Base-by-base conservation (phyloP, 352 stramenopile genomes). In the Phytopythium helicoides region DNA sequence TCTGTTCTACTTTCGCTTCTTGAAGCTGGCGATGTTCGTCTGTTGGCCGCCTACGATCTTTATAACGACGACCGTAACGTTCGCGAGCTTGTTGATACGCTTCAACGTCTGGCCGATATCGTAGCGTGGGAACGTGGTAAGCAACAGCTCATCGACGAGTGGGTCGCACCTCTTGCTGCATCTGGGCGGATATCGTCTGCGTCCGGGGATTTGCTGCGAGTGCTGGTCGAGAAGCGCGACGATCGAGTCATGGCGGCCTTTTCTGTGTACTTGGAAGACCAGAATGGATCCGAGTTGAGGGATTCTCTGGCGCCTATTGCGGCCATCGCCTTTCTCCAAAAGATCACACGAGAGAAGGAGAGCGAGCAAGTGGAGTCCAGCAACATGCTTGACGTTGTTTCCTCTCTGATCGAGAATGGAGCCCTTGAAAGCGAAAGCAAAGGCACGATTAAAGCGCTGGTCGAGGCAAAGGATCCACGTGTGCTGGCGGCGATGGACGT, bases 191-290 rank as follows among this genome's bases (percentile, higher is more conserved):
- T 81, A 2, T 38, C 52, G 26, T 33, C 45, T 21, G 33, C 46
- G 6, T 50, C 56, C n/a, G 63, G 51, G 1, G 70, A 76, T 6
- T 58, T 75, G 7, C 54, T 92, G 14, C 28, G 71, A 6, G 54
- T 77, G 40, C 48, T 92, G 3, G 62, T 86, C 0, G 52, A 78
- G 12, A 47, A 55, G 3, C 65, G 79, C 14, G 82, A 92, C 31
- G 71, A 85, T 49, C 79, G 79, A n/a, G 46, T 92, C 6, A 62
- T 89, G 25, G 79, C 79, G 1, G 82, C 79, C 10, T 75, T 89
- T 14, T 63, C 87, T 8, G 68, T 89, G 15, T 90, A 75, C 45
- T 42, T 90, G 3, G 81, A 71, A 18, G 80, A 92, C 48, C 64
- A 64, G 38, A 80, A 89, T 42, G 68, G 61, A 22, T 72, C 76